Conservation (phyloP, 306 rosid genomes). For the Luffa aegyptiaca region DNA sequence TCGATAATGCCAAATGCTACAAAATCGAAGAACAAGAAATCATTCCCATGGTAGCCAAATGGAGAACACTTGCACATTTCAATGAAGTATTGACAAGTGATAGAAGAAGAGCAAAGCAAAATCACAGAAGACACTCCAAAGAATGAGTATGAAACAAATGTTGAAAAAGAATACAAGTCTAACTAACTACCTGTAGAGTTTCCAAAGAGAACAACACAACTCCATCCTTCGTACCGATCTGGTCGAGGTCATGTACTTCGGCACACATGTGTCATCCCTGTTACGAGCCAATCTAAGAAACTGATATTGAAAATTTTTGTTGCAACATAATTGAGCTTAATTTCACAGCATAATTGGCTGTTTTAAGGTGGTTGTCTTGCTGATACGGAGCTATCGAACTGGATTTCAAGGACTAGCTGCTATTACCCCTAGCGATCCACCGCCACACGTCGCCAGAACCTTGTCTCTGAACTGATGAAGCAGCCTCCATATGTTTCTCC, state of each 20-base stretch:
- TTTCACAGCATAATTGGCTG: not conserved
- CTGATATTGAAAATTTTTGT: not conserved
- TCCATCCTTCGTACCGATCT: not conserved
- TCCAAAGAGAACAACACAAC: not conserved
- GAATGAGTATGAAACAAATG: not conserved
- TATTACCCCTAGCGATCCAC: constrained; percentile 52
- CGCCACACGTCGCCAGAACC: constrained; percentile 84
- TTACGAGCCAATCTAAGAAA: not conserved
- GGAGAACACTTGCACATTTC: not conserved
- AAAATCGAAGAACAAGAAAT: not conserved
- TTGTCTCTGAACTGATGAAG: constrained; percentile 64
- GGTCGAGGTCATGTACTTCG: not conserved
- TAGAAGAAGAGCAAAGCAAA: not conserved
- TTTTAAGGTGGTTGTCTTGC: not conserved
- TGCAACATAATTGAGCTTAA: not conserved
- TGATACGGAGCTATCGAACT: not conserved
- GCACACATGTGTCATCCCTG: not conserved
- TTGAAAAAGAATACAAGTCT: not conserved
- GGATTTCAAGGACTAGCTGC: constrained; percentile 6
- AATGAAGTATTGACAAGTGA: not conserved
- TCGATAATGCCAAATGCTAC: not conserved
- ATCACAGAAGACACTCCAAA: not conserved
- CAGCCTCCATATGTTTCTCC: constrained; percentile 54
- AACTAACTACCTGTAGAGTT: not conserved
- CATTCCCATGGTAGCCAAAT: not conserved